Base-by-base conservation (phyloP, 2,329 filamentous ascomycete species). In the Plectosphaerella cucumerina region DNA sequence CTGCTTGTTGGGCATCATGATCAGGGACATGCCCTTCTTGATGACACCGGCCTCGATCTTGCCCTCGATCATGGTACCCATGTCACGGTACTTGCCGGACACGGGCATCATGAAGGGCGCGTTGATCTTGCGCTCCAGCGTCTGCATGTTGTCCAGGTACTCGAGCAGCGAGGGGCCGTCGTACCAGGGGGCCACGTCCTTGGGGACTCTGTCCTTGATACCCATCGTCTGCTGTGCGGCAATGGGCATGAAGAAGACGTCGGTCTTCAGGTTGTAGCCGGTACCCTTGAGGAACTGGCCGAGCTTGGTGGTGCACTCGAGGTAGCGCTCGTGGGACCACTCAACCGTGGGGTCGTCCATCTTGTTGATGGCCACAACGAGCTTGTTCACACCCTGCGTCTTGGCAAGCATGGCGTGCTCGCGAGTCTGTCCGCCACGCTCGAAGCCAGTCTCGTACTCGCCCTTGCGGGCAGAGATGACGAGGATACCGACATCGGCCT, bases 51-150 rank as follows among this genome's bases (percentile, higher is more conserved):
- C 89, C 71, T 99, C 94, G 58, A 99, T 89, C 79, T 97, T 96
- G 59, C 94, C 94, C 74, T 99, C 95, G 41, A 97, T 83, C 82
- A 99, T 91, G 55, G 94, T 99, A 62, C 94, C 94, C 80, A 99
- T 87, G 67, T 99, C 95, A 62, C 89, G 84, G 77, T 97, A 99
- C 74, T 99, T 99, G 71, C 90, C 90, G 57, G 89, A 89, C 58
- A 99, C 81, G 9, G 94, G 89, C 92, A 99, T 97, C 94, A 99
- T 97, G 80, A 99, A 97, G 10, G 94, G 93, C 2, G 94, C 94
- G 62, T 96, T 96, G 62, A 97, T 73, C 77, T 97, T 99, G 62
- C 94, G 90, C 70, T 99, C 93, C 37, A 97, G 81, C 12, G 93
- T 85, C 63, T 87, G 85, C 90, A 97, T 97, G 65, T 82, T 77